Base-by-base conservation (phyloP, 2,329 filamentous ascomycete genomes). In the Fusarium sp. region DNA sequence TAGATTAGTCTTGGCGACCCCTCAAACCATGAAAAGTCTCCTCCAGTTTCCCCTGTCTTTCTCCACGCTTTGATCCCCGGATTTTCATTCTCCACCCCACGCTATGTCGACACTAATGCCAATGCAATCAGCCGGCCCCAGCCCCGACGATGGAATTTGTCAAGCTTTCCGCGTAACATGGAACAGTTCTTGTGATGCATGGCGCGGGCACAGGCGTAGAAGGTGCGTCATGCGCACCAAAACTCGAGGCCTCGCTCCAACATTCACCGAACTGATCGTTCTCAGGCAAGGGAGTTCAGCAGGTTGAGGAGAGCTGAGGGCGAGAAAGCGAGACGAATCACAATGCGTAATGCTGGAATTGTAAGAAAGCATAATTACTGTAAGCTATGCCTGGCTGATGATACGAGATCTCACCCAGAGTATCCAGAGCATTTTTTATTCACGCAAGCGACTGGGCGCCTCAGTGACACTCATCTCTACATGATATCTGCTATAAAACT, bases 171-270 rank as follows among this genome's bases (percentile, higher is more conserved):
- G 51, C 56, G 68, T 72, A 69, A 69, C 50, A 35, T 51, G 50
- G 30, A 53, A 47, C 45, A 68, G 33, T 35, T 54, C 38, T 36
- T 54, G 47, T 33, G 53, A 65, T 56, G 38, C 38, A 53, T 36
- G 55, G 42, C 51, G 41, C 39, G 55, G 42, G 48, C 53, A 48
- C 45, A 38, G 68, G 39, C 36, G 51, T n/a, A 57, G 41, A 44
- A 33, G 56, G 44, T 45, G 66, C 66, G 68, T 77, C 73, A 77
- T 76, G 73, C 71, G 75, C 70, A 51, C 30, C 44, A 63, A 45
- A 68, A 71, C 65, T 68, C 48, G 42, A 48, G 31, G 60, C 55
- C 42, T 55, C 28, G 41, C 48, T 24, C 22, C 22, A 45, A 47
- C 26, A 31, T 61, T n/a, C 36, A 24, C 45, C 20, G 33, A 45